Base-by-base conservation (phyloP, 768 basidiomycete species). In the Rhodotorula babjevae region DNA sequence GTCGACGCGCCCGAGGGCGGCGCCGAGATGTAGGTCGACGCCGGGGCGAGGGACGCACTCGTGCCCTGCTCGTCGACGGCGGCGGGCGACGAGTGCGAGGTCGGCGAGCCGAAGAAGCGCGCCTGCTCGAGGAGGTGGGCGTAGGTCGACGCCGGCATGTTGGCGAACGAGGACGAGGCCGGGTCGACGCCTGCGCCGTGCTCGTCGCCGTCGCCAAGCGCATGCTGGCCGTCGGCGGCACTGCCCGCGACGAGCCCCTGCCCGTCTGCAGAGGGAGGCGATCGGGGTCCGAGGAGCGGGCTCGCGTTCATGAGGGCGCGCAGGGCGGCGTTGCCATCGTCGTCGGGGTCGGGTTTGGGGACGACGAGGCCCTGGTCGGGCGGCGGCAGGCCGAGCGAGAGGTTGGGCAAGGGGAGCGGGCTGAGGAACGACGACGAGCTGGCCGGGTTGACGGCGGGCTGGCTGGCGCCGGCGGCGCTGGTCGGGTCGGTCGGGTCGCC, bases 121-220 rank as follows among this genome's bases (percentile, higher is more conserved):
- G 60, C 60, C 49, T 62, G 61, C 29, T 62, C 23, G 50, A 63
- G 33, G 16, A 63, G 50, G 25, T 63, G 49, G 50, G 62, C 50
- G 62, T 63, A 63, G 23, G 50, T 52, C 50, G 33, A 50, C 11
- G 50, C 50, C 27, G 21, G 31, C 25, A 49, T 62, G 61, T 31
- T 25, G 29, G 61, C 23, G 29, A 62, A 62, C 2, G 44, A 18
- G 0, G 44, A 46, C 5, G 60, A 10, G 33, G 33, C 33, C 9
- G 25, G 25, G 58, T 40, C 2, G 29, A 5, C 23, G 36, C 15
- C 18, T 2, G 40, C 23, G 18, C 31, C 57, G 21, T 18, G 19
- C 6, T 36, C 57, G 16, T n/a, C 29, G 12, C 50, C 50, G 3
- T 9, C 49, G 19, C 21, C 49, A 3, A 50, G 18, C 10, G 18